A percentile compares a stretch with the other conserved stretches of the same genome.
Conservation (phyloP, 345 rosid genomes). For the Odontarrhena argentea region DNA sequence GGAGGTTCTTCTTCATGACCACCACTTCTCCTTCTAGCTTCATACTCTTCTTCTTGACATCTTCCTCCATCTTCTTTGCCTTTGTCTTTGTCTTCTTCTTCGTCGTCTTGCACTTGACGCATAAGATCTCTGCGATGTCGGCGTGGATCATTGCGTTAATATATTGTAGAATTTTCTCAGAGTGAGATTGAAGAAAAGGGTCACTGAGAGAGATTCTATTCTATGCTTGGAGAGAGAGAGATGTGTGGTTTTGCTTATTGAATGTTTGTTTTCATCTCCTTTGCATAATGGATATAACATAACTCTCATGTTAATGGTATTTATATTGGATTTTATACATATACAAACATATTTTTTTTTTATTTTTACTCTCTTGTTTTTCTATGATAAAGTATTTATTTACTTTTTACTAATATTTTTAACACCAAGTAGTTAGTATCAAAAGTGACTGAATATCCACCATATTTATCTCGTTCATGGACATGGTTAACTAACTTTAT, state of each 20-base stretch:
- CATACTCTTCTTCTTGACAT: slow-evolving; percentile 29
- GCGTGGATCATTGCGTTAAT: slow-evolving; percentile 39
- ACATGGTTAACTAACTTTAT: too few species aligned
- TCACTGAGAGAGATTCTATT: slow-evolving; percentile 29
- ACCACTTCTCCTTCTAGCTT: slow-evolving; percentile 59
- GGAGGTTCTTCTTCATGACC: slow-evolving; percentile 73
- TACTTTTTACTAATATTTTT: background rate
- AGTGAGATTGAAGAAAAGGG: slow-evolving; percentile 35
- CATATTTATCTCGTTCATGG: too few species aligned
- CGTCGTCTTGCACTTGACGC: slow-evolving; percentile 37
- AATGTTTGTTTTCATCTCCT: slow-evolving; percentile 26
- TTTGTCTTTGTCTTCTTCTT: slow-evolving; percentile 3
- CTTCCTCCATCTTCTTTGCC: slow-evolving; percentile 29
- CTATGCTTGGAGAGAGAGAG: slow-evolving; percentile 30
- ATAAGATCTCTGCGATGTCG: slow-evolving; percentile 45
- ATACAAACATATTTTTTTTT: background rate
- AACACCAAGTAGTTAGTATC: background rate
- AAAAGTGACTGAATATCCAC: too few species aligned
- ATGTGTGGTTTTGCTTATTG: slow-evolving; percentile 12
- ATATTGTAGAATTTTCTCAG: slow-evolving; percentile 36
- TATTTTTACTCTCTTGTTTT: background rate
- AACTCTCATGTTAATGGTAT: background rate
- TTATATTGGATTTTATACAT: background rate
- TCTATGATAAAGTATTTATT: background rate
- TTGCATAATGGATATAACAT: background rate